Conservation (phyloP, 1,139 yeast species). For the Pichia kudriavzevii region DNA sequence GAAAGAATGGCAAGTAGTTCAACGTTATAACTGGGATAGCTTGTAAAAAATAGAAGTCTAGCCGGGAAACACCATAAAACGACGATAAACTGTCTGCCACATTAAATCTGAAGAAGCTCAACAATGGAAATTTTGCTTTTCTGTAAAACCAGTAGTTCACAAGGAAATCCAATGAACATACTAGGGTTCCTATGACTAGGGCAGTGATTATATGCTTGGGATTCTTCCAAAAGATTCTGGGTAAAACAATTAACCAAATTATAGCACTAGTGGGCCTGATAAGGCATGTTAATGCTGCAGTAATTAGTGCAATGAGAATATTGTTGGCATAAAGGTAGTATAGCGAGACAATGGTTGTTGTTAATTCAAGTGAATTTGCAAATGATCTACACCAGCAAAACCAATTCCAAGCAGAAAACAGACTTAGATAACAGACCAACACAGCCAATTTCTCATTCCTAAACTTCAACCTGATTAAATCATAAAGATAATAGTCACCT, state of each 20-base stretch:
- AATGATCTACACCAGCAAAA: slow-evolving; percentile 75
- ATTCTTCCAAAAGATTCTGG: slow-evolving; percentile 2
- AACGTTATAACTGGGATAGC: slow-evolving; percentile 72
- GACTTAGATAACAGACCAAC: slow-evolving; percentile 43
- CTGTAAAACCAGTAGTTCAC: slow-evolving; percentile 62
- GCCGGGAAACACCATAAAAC: slow-evolving; percentile 79
- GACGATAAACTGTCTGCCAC: slow-evolving; percentile 63
- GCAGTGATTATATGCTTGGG: slow-evolving; percentile 21
- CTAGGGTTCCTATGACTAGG: slow-evolving; percentile 19
- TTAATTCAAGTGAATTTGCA: slow-evolving; percentile 75
- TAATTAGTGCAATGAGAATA: slow-evolving; percentile 24
- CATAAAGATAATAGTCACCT: slow-evolving; percentile 59
- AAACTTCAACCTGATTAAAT: slow-evolving; percentile 37
- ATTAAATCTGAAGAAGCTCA: slow-evolving; percentile 70
- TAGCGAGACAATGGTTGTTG: slow-evolving; percentile 62
- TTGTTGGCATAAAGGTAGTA: slow-evolving; percentile 58
- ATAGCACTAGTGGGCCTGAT: slow-evolving; percentile 79
- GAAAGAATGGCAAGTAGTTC: slow-evolving; percentile 56
- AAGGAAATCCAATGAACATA: slow-evolving; percentile 31
- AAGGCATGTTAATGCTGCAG: slow-evolving; percentile 54
- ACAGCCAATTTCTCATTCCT: slow-evolving; percentile 35
- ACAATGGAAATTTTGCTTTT: slow-evolving; percentile 50
- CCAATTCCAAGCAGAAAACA: slow-evolving; percentile 79
- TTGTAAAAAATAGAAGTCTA: slow-evolving; percentile 80
- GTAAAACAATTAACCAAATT: slow-evolving; percentile 52